A percentile compares a stretch with the other conserved stretches of the same genome.
Conservation (phyloP, 768 basidiomycete genomes). For the Xerocomus brunneocitrinus region DNA sequence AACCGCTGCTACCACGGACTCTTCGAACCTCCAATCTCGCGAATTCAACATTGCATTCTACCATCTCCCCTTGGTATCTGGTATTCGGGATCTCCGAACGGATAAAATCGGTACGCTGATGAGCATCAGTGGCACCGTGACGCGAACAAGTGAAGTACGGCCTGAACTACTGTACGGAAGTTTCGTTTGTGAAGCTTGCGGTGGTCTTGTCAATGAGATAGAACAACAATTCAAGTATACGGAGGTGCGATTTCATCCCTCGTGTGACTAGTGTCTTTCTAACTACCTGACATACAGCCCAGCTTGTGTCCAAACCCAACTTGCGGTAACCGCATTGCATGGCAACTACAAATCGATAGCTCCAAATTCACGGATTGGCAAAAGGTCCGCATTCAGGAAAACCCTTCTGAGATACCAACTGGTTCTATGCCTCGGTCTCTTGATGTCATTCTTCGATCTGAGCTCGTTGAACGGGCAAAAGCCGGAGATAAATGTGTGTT, state of each 20-base stretch:
- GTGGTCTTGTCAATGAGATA: slow-evolving; percentile 81
- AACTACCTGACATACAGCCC: slow-evolving; percentile 48
- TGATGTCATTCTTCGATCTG: slow-evolving; percentile 91
- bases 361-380: slow-evolving; percentile 99
- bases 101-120: slow-evolving; percentile 92
- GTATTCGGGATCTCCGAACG: slow-evolving; percentile 89
- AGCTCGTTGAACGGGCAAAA: slow-evolving; percentile 97
- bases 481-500: slow-evolving; percentile 99
- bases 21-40: slow-evolving; percentile 83
- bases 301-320: slow-evolving; percentile 90
- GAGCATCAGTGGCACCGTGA: slow-evolving; percentile 96
- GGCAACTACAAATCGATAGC: slow-evolving; percentile 93
- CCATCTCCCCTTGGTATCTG: slow-evolving; percentile 87
- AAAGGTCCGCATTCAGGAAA: slow-evolving; percentile 98
- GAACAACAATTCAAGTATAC: slow-evolving; percentile 99
- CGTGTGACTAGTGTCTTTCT: slow-evolving; percentile 3
- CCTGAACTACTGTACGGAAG: slow-evolving; percentile 93
- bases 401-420: slow-evolving; percentile 96
- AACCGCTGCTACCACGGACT: slow-evolving; percentile 80
- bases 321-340: slow-evolving; percentile 84
- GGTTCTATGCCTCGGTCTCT: slow-evolving; percentile 97
- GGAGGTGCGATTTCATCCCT: slow-evolving; percentile 51
- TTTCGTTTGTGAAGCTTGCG: slow-evolving; percentile 88
- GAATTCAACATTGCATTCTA: slow-evolving; percentile 97
- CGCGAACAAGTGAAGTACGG: slow-evolving; percentile 93